Evolutionary conservation across 139 green algal species (phyloP).

Genomic region (Micractinium conductrix): DNA sequence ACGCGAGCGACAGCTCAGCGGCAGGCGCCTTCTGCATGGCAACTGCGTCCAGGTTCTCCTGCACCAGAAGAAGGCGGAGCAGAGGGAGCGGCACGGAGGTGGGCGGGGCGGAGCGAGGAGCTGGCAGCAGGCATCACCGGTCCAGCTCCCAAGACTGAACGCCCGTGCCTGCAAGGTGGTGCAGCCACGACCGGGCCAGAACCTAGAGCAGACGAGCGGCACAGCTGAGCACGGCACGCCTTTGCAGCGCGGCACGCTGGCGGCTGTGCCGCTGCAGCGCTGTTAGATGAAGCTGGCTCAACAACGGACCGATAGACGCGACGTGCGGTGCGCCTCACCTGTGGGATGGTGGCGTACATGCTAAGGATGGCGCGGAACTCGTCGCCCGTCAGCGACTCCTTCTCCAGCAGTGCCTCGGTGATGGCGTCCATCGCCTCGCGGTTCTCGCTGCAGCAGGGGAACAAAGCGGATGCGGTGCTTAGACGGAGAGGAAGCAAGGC

Average conservation of each 20-base stretch:
- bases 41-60: conserved; percentile 77
- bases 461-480: neutral
- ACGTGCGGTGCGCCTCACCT: neutral
- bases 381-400: conserved; percentile 95
- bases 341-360: conserved; percentile 54
- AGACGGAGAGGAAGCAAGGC: no score
- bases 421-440: conserved; percentile 75
- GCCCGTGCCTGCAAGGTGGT: no score
- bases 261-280: no score
- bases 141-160: no score
- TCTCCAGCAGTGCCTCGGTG: conserved; percentile 93
- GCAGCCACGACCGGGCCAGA: no score
- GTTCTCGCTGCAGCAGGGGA: conserved; percentile 69
- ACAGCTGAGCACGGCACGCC: no score
- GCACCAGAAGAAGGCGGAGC: conserved; percentile 19
- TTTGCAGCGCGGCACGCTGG: no score
- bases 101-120: neutral
- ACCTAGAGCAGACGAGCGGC: no score
- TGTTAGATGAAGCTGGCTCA: no score
- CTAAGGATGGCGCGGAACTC: conserved; percentile 93
- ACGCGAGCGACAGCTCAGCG: conserved; percentile 22
- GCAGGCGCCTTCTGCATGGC: conserved; percentile 40
- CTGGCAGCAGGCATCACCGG: no score
- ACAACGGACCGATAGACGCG: no score
- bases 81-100: neutral